Evolutionary conservation across 768 basidiomycete species (phyloP).

Genomic region (Ramaria sp.): DNA sequence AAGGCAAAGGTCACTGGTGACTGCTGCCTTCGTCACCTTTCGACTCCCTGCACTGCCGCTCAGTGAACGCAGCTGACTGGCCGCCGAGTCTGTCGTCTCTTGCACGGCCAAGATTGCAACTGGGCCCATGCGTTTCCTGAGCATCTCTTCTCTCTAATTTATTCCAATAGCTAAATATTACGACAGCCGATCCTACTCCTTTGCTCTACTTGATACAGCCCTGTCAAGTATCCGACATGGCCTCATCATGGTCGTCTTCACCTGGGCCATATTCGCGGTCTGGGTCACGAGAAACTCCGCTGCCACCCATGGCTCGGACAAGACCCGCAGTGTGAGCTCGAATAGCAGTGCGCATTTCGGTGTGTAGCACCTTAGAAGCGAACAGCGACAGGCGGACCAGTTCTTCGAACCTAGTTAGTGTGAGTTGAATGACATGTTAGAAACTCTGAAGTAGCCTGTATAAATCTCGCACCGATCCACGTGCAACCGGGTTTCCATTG

Average conservation of each 20-base stretch:
- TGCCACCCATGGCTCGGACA: slow-evolving; percentile 46
- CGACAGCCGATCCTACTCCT: no score
- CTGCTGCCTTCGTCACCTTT: no score
- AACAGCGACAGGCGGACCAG: slow-evolving; percentile 72
- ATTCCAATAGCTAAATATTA: no score
- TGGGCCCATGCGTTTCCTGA: no score
- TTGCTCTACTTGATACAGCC: no score
- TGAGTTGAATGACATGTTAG: not conserved
- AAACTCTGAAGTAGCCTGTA: not conserved
- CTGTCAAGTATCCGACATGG: not conserved
- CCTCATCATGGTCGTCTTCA: not conserved
- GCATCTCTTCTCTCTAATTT: no score
- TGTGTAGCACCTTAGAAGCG: slow-evolving; percentile 65
- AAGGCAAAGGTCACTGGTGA: no score
- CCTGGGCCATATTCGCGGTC: not conserved
- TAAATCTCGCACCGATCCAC: slow-evolving; percentile 46
- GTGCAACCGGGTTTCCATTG: slow-evolving; percentile 90
- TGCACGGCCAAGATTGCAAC: no score
- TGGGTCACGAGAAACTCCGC: not conserved
- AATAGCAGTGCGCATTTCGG: slow-evolving; percentile 74
- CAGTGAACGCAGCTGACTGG: no score
- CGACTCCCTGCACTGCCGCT: no score
- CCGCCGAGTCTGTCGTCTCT: no score
- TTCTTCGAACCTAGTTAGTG: slow-evolving; percentile 52
- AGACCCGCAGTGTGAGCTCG: slow-evolving; percentile 50